Evolutionary conservation across 768 basidiomycete species (phyloP), one percentile per base, ranked within the genome.

Genomic region (Naganishia onofrii): DNA sequence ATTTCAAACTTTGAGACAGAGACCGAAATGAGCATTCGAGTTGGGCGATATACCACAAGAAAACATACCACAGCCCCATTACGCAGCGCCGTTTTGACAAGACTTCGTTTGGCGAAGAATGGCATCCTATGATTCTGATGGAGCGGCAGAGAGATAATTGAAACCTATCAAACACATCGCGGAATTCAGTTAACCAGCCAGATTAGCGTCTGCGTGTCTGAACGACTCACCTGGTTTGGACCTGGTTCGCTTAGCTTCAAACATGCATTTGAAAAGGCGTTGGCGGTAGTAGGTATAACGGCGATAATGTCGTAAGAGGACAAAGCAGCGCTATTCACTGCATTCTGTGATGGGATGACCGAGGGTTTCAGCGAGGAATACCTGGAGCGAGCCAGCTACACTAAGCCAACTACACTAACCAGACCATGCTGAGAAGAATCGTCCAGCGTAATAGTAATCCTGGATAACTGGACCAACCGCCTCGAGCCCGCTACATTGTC

Each of bases 61-160:
- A 38, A 28, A 67, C 66, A 53, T 44, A 73, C 72, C n/a, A 73
- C 72, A 3, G 72, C 72, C 3, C 72, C 72, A 38, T 73, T 69
- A 19, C 72, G 53, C n/a, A 73, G 36, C 10, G 69, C 69, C 6
- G 68, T 65, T 53, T 63, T 70, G 46, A 73, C 66, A 6, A 70
- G 32, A 55, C 68, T 64, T 17, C 72, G 53, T 54, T 70, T 73
- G 29, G 57, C 46, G 19, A 52, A 56, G 44, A 67, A 71, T n/a
- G 70, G 70, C 56, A 71, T 66, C 19, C 67, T 66, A 9, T 66
- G 56, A 31, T 32, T 60, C 58, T 80, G 77, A 57, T 80, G 77
- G 31, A 80, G 54, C n/a, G 79, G 77, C 8, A 80, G 67, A 12
- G 76, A 77, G 66, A 80, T 80, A 51, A 80, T 78, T 2, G 79